Evolutionary conservation across 352 stramenopile genomes (phyloP), one percentile per base, ranked within the genome.

Genomic region (Halophytophthora polymorphica): DNA sequence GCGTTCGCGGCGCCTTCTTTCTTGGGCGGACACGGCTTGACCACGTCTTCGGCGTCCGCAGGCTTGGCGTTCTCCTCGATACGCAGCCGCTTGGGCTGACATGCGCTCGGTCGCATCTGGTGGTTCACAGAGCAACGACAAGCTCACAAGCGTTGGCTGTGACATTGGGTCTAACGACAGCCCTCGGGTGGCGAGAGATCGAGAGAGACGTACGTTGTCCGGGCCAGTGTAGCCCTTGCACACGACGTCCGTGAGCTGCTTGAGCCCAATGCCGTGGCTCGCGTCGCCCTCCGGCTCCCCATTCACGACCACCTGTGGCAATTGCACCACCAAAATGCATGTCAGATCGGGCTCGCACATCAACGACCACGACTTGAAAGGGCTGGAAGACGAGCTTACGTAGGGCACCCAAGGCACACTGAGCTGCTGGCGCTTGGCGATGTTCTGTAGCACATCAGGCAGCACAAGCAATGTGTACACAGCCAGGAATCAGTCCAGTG

Each of bases 21-120:
- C 72, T 88, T 88, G 4, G 76, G 72, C 36, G 73, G 69, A 45
- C 80, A 91, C 1, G 80, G 80, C 42, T 88, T 88, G 44, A 91
- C 74, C 10, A 71, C 61, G 6, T 64, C 56, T 10, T 73, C 64
- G 10, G 74, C 62, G 18, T 42, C 61, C 2, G 55, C 56, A 21
- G 69, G 46, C 46, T 82, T 74, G 11, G 62, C 40, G 19, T 69
- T 45, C 2, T 67, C 64, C 39, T 79, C 60, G 17, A 83, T 63
- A 3, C 80, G 80, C 37, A 91, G 72, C 15, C 66, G 74, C 58
- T 91, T 89, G 4, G 66, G 66, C 42, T 77, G 64, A 23, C 80
- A 91, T n/a, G 56, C 73, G 14, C 33, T 58, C n/a, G 73, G 73
- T 29, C 62, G 66, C 18, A 69, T 61, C 73, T 83, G 34, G 3